A percentile compares a stretch with the other conserved stretches of the same genome.
phyloP scores from a whole-genome alignment of 768 basidiomycete genomes.

The Tulasnella sp. region DNA sequence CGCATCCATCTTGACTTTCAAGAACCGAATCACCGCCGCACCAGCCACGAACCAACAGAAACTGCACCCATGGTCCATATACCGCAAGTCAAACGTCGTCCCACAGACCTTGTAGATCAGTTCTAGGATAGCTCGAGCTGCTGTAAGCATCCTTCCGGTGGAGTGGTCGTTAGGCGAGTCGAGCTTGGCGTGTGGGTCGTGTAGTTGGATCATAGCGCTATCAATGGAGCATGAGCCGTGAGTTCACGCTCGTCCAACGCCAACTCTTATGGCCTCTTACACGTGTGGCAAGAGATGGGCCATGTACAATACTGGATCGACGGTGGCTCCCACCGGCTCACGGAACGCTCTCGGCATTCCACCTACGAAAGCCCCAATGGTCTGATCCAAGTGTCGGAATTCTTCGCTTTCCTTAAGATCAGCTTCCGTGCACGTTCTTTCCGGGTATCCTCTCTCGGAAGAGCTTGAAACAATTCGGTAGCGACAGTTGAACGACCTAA shows the following conservation, averaged over 20 bases:
- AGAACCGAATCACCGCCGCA: not conserved
- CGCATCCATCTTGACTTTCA: not conserved
- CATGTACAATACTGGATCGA: constrained; percentile 45
- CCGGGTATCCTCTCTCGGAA: not conserved
- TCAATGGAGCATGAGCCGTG: not conserved
- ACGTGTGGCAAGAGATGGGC: constrained; percentile 24
- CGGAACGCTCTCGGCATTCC: constrained; percentile 46
- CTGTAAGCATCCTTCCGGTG: not conserved
- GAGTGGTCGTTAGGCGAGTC: constrained; percentile 8
- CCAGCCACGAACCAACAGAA: constrained; percentile 6
- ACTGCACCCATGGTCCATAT: constrained; percentile 20
- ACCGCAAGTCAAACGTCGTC: constrained; percentile 5
- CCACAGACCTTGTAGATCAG: constrained; percentile 9
- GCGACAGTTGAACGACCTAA: constrained; percentile 10
- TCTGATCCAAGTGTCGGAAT: constrained; percentile 50
- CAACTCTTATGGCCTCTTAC: not conserved
- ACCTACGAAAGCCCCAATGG: constrained; percentile 42
- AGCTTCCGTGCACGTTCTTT: not conserved
- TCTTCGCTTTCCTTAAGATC: constrained; percentile 50
- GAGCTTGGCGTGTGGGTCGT: constrained; percentile 11
- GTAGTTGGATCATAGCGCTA: constrained; percentile 9
- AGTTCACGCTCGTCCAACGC: not conserved
- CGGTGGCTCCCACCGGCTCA: constrained; percentile 38
- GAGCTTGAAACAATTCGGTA: not conserved
- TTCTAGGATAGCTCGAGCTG: constrained; percentile 6